Evolutionary conservation across 2,329 filamentous ascomycete genomes (phyloP), one percentile per base, ranked within the genome.

Genomic region (Verticillium alfalfae): DNA sequence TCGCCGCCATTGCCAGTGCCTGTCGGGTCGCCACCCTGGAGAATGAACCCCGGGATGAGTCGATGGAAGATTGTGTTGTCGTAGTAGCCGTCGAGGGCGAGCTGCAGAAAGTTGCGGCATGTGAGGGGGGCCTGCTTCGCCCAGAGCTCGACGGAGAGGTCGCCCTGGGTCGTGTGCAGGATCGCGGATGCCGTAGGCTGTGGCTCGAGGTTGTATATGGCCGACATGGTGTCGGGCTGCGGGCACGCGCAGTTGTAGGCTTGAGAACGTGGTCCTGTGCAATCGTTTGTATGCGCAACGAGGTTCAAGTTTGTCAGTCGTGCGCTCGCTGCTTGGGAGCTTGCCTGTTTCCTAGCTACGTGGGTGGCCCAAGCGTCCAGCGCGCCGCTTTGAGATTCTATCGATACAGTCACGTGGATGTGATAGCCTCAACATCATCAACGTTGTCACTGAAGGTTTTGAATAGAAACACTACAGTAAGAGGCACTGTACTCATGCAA

Each of bases 21-120:
- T 0, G 93, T 97, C 0, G 95, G 94, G 70, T 99, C 95, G 61
- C 95, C 95, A 36, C 94, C 95, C 72, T 99, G 95, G 12, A 98
- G 79, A 65, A 99, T 91, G 75, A 99, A 99, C 59, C 90, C 91
- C 0, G 93, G 92, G 0, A 97, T 88, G 6, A 98, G 82, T 31
- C 95, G 91, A 78, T 99, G 95, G 78, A 99, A 99, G 65, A 95
- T 88, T 0, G 93, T 97, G 71, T 89, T 88, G 69, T 92, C 89
- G 79, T 98, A 99, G 80, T 98, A 98, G 68, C 93, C 93, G 73
- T 99, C 93, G 67, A 97, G 85, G 72, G 92, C 95, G 71, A 93
- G 89, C 75, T 99, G 95, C 41, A 99, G 84, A 76, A 99, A 99
- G 79, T 97, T 98, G 68, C 94, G 92, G 72, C 89, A 93, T 34